These are phyloP conservation scores for Kingdonia uniflora DNA, from an alignment of 164 flowering plant species.

Conservation along the genomic window DNA sequence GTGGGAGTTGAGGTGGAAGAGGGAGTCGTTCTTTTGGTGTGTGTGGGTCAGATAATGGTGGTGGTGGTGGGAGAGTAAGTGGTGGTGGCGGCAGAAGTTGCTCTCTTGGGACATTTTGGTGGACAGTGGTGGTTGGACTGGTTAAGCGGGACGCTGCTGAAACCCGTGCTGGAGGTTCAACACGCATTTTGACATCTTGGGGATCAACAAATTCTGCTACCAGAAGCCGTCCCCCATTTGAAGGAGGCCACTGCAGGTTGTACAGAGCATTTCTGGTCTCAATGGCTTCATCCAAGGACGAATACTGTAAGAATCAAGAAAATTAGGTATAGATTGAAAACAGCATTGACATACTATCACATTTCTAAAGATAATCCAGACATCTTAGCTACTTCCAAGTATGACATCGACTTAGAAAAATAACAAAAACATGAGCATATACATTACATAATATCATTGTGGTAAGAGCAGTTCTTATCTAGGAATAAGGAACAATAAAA, in stretches of 20 bases:
- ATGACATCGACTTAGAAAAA: slow-evolving; percentile 7
- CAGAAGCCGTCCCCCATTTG: slow-evolving; percentile 76
- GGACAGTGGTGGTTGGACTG: slow-evolving; percentile 30
- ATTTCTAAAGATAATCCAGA: too few species aligned
- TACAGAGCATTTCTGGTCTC: slow-evolving; percentile 82
- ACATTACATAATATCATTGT: too few species aligned
- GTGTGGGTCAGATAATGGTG: slow-evolving; percentile 34
- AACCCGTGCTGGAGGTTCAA: slow-evolving; percentile 14
- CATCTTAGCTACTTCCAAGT: slow-evolving; percentile 11
- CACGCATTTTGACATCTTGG: slow-evolving; percentile 50
- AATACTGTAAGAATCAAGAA: slow-evolving; percentile 67
- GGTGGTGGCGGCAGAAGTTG: slow-evolving; percentile 40
- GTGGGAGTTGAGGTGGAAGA: slow-evolving; percentile 41
- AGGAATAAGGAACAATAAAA: too few species aligned
- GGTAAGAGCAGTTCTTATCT: too few species aligned
- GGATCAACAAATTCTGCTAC: slow-evolving; percentile 88
- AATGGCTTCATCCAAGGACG: slow-evolving; percentile 76
- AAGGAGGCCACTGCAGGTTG: slow-evolving; percentile 95
- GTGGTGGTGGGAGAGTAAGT: slow-evolving; percentile 50
- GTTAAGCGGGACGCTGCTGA: slow-evolving; percentile 17
- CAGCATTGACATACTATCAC: too few species aligned
- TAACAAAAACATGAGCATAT: too few species aligned
- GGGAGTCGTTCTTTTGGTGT: slow-evolving; percentile 29
- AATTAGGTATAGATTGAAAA: too few species aligned
- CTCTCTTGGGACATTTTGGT: slow-evolving; percentile 33